Percentiles rank a stretch among this genome's conserved stretches.
These are phyloP conservation scores for Cyberlindnera petersonii DNA, from an alignment of 805 yeast genomes.

Conservation along the genomic window DNA sequence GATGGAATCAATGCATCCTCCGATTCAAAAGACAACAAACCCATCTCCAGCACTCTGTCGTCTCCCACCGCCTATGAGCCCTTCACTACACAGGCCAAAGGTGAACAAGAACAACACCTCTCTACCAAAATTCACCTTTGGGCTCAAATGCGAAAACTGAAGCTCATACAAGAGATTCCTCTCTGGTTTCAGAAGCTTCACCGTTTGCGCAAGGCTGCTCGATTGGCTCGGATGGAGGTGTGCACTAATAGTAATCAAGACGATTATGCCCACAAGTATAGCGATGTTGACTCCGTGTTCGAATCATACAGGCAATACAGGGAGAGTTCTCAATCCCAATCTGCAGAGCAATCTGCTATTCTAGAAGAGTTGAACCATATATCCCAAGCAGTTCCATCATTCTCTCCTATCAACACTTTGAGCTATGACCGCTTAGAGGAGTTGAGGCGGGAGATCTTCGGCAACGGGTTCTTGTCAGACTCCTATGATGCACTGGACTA, in stretches of 20 bases:
- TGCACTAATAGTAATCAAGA: background rate
- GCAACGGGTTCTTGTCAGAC: background rate
- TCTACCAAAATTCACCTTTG: background rate
- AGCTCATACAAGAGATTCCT: constrained; percentile 1
- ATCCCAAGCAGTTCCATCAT: background rate
- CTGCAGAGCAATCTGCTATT: background rate
- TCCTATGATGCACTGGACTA: too few species aligned
- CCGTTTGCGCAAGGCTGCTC: background rate
- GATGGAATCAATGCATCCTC: too few species aligned
- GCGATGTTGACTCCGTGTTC: background rate
- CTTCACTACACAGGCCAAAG: too few species aligned
- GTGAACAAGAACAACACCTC: background rate
- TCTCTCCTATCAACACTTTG: constrained; percentile 7
- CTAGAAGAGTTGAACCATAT: background rate
- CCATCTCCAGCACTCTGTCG: too few species aligned
- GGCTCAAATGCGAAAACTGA: background rate
- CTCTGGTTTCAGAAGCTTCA: constrained; percentile 4
- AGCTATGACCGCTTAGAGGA: constrained; percentile 5
- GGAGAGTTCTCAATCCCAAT: too few species aligned
- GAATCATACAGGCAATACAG: constrained; percentile 3
- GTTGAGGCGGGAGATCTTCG: constrained; percentile 6
- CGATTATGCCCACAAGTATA: background rate
- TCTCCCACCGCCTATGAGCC: too few species aligned
- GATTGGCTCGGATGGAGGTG: background rate
- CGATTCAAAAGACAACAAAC: background rate